Evolutionary conservation across 495 filamentous ascomycete genomes (phyloP).

Genomic region (Pyrenula massariospora): DNA sequence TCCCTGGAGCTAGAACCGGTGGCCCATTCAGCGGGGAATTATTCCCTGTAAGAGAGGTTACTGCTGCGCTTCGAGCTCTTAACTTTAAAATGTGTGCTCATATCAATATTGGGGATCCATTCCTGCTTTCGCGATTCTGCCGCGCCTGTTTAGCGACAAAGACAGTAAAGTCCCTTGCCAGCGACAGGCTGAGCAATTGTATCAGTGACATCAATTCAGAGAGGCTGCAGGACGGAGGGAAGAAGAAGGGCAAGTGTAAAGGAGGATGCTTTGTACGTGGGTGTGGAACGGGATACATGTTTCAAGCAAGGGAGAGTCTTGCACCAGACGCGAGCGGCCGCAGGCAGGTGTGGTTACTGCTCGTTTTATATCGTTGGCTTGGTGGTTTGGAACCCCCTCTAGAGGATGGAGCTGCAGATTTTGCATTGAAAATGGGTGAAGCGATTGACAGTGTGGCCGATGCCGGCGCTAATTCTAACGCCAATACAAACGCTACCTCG

Average conservation of each 20-base stretch:
- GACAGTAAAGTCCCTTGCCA: neutral
- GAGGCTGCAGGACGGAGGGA: neutral
- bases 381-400: neutral
- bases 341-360: neutral
- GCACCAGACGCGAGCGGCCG: neutral
- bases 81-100: neutral
- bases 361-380: neutral
- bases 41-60: neutral
- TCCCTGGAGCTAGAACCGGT: too few species aligned
- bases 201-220: neutral
- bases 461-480: too few species aligned
- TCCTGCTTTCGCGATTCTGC: neutral
- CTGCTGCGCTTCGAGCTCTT: neutral
- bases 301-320: neutral
- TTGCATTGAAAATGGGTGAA: neutral
- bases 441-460: neutral
- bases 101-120: neutral
- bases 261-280: neutral
- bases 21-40: neutral
- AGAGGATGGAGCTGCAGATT: neutral
- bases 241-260: neutral
- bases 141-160: neutral
- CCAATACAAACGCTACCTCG: too few species aligned
- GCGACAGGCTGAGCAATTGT: neutral
- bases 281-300: neutral